Percentiles rank a stretch among this genome's conserved stretches.
Evolutionary conservation across 2,329 filamentous ascomycete species (phyloP).

Genomic region (Aspergillus carbonarius): DNA sequence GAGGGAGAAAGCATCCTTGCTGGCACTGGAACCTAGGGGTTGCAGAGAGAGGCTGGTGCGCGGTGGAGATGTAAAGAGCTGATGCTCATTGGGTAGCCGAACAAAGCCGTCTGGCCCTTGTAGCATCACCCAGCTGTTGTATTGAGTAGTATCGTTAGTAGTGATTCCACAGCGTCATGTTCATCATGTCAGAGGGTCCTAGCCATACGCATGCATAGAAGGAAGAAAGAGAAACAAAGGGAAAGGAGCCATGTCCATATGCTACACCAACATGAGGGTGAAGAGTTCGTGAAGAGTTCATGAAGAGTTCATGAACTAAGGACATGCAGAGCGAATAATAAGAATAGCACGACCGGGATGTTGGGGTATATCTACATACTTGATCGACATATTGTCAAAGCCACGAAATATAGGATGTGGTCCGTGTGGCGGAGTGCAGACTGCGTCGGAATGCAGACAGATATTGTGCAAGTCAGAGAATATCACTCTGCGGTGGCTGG

Average conservation of each 20-base stretch:
- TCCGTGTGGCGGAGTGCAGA: constrained; percentile 16
- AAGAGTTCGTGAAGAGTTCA: not conserved
- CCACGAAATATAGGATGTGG: constrained; percentile 33
- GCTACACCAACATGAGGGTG: not conserved
- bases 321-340: not conserved
- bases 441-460: not conserved
- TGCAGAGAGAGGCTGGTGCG: constrained; percentile 75
- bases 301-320: not conserved
- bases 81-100: constrained; percentile 78
- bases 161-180: not conserved
- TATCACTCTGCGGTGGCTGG: not conserved
- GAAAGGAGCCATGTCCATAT: not conserved
- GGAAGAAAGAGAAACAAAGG: not conserved
- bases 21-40: constrained; percentile 65
- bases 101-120: constrained; percentile 71
- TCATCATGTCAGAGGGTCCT: not conserved
- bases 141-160: not conserved
- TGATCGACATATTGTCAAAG: constrained; percentile 40
- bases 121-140: constrained; percentile 87
- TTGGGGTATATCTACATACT: constrained; percentile 32
- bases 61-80: constrained; percentile 75
- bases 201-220: not conserved
- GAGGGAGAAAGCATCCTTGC: constrained; percentile 63
- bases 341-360: not conserved
- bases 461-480: not conserved